Evolutionary conservation across 257 asterid genomes (phyloP).

Genomic region (Penstemon davidsonii): DNA sequence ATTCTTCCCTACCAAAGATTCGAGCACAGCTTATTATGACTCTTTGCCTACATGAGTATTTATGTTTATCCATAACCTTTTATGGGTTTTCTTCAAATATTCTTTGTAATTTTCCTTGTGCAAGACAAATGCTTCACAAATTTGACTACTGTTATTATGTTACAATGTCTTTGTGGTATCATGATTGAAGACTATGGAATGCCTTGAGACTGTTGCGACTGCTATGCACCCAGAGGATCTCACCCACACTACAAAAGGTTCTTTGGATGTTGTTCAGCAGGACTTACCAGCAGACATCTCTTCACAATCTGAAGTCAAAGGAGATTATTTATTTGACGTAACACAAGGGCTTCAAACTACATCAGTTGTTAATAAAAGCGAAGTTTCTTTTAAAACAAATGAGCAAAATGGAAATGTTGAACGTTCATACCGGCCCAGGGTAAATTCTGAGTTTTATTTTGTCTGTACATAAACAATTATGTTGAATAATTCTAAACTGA

Average conservation of each 20-base stretch:
- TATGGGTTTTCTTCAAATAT: constrained; percentile 13
- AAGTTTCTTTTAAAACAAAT: constrained; percentile 25
- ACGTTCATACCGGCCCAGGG: constrained; percentile 32
- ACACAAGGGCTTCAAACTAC: constrained; percentile 36
- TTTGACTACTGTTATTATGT: constrained; percentile 15
- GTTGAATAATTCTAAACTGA: constrained; percentile 25
- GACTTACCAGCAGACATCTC: constrained; percentile 28
- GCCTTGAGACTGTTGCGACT: constrained; percentile 36
- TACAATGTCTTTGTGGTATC: constrained; percentile 17
- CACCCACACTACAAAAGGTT: constrained; percentile 26
- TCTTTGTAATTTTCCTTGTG: not conserved
- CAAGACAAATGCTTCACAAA: constrained; percentile 24
- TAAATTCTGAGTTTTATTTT: constrained; percentile 25
- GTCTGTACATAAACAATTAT: not conserved
- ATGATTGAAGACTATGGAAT: constrained; percentile 38
- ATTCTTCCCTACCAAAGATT: not conserved
- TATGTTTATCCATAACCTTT: not conserved
- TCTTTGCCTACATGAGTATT: constrained; percentile 4
- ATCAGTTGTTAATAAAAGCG: constrained; percentile 32
- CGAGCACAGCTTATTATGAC: constrained; percentile 1
- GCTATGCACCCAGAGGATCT: constrained; percentile 26
- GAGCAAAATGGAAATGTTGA: constrained; percentile 29
- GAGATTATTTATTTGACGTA: constrained; percentile 29
- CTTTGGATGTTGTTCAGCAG: constrained; percentile 26
- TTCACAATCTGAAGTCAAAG: constrained; percentile 27